Evolutionary conservation across 2,329 filamentous ascomycete species (phyloP).

Genomic region (Colletotrichum lindemuthianum): DNA sequence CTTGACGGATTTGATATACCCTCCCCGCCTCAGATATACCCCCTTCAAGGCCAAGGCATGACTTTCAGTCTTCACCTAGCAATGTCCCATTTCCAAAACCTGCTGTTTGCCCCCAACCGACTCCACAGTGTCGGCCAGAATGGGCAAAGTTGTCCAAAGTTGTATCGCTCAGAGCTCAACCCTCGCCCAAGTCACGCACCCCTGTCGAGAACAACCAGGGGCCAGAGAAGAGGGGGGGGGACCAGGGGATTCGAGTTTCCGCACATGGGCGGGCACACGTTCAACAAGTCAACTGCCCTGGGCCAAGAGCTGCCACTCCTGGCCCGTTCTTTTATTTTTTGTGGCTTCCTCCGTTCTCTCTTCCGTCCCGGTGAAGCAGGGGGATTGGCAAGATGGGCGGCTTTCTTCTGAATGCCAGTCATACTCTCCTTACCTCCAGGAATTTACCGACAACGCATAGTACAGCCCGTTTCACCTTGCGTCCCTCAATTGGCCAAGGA

Average conservation of each 20-base stretch:
- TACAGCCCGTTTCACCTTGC: conserved; percentile 56
- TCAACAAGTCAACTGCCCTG: conserved; percentile 34
- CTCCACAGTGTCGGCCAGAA: conserved; percentile 29
- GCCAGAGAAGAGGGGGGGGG: background rate
- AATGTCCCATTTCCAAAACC: conserved; percentile 31
- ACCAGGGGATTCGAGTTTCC: conserved; percentile 28
- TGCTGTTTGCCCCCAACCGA: conserved; percentile 31
- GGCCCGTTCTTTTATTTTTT: conserved; percentile 22
- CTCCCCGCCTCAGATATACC: conserved; percentile 37
- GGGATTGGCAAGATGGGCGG: conserved; percentile 25
- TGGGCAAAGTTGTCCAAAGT: conserved; percentile 29
- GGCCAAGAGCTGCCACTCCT: conserved; percentile 36
- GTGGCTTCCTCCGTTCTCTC: conserved; percentile 16
- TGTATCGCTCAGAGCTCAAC: conserved; percentile 22
- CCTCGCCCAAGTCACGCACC: conserved; percentile 23
- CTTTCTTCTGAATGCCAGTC: conserved; percentile 41
- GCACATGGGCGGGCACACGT: conserved; percentile 22
- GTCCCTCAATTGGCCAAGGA: conserved; percentile 46
- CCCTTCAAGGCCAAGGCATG: conserved; percentile 33
- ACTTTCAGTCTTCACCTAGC: conserved; percentile 29
- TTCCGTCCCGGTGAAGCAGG: conserved; percentile 33
- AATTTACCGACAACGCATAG: conserved; percentile 48
- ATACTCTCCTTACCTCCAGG: conserved; percentile 52
- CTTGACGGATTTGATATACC: conserved; percentile 37
- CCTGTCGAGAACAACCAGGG: conserved; percentile 20